Evolutionary conservation across 768 basidiomycete genomes (phyloP).

Genomic region (Solioccasus polychromus): DNA sequence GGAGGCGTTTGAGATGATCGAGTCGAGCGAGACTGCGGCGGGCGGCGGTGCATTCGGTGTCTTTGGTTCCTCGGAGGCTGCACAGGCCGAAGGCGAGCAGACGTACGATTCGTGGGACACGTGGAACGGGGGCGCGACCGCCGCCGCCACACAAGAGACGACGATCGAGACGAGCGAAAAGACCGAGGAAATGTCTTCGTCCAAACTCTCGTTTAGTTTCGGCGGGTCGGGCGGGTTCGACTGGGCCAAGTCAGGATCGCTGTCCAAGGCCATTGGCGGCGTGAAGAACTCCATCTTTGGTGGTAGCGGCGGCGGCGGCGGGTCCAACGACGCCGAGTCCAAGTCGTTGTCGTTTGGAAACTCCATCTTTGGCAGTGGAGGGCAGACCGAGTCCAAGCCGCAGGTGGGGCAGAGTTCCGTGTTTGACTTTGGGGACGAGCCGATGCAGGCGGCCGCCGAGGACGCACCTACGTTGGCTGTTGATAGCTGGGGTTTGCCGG

Average conservation of each 20-base stretch:
- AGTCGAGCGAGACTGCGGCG: neutral
- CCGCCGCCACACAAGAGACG: neutral
- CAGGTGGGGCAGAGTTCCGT: too few relatives aligned
- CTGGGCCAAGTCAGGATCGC: neutral
- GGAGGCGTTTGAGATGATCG: constrained; percentile 3
- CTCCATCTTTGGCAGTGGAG: neutral
- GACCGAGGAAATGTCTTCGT: neutral
- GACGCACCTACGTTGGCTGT: too few relatives aligned
- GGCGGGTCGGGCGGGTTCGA: neutral
- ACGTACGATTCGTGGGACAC: neutral
- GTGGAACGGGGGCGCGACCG: constrained; percentile 1
- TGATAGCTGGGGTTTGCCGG: too few relatives aligned
- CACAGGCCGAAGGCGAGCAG: neutral
- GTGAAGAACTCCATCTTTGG: constrained; percentile 2
- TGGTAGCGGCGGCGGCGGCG: neutral
- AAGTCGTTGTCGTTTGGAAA: neutral
- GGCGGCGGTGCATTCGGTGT: neutral
- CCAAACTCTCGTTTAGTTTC: constrained; percentile 6
- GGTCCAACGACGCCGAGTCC: neutral
- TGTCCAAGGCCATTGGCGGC: neutral
- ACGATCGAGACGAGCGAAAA: neutral
- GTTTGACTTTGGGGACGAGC: neutral
- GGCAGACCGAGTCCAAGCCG: too few relatives aligned
- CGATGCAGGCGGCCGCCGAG: too few relatives aligned
- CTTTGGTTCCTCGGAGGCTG: neutral